phyloP scores from a whole-genome alignment of 202 grass and related monocot species.

The Tripidium arundinaceum region DNA sequence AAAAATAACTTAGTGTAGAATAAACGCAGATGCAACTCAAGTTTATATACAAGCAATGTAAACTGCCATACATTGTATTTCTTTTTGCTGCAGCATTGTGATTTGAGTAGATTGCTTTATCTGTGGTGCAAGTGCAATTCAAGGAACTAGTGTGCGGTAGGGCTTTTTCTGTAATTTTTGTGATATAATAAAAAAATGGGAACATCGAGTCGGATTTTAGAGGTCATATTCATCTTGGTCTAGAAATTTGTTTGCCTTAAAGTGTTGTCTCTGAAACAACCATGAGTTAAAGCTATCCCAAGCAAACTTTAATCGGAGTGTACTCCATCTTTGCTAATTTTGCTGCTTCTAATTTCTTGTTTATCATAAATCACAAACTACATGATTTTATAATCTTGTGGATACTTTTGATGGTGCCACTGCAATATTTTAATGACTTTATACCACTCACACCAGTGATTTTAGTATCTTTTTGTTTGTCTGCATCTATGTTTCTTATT shows the following conservation, averaged over 20 bases:
- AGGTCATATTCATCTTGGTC: not conserved
- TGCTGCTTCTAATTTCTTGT: constrained; percentile 4
- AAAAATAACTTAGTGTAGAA: no score
- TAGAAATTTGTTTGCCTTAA: no score
- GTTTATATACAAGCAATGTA: no score
- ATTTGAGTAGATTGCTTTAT: no score
- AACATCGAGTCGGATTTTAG: not conserved
- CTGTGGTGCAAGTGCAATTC: no score
- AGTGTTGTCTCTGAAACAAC: not conserved
- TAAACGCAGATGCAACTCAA: no score
- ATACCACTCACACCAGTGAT: not conserved
- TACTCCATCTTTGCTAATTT: not conserved
- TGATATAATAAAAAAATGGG: no score
- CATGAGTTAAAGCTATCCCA: not conserved
- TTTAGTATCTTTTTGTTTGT: not conserved
- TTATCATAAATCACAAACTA: not conserved
- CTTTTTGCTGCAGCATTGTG: not conserved
- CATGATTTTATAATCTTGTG: not conserved
- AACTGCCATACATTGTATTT: no score
- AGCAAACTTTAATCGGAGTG: not conserved
- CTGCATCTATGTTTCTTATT: not conserved
- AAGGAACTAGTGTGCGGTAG: not conserved
- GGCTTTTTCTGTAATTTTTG: not conserved
- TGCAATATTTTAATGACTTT: not conserved
- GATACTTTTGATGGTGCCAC: not conserved